phyloP scores from a whole-genome alignment of 352 stramenopile genomes.

The Phytopythium chamaehyphon region DNA sequence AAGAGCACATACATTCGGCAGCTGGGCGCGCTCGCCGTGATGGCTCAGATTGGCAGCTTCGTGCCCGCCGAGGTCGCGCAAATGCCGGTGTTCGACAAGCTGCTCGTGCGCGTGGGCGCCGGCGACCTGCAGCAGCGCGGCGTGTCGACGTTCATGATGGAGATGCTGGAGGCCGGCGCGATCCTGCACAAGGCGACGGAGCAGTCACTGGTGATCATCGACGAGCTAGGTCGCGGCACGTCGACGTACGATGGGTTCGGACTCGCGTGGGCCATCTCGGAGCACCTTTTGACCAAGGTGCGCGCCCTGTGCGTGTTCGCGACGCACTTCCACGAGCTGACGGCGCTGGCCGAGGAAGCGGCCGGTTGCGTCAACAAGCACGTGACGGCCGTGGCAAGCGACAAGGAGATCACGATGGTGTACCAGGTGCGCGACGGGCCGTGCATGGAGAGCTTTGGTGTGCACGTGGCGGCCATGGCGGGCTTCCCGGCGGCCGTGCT shows the following conservation, averaged over 20 bases:
- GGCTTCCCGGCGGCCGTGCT: constrained; percentile 94
- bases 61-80: constrained; percentile 91
- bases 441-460: constrained; percentile 98
- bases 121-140: constrained; percentile 96
- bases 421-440: constrained; percentile 92
- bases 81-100: constrained; percentile 94
- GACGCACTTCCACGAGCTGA: constrained; percentile 99
- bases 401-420: constrained; percentile 88
- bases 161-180: constrained; percentile 98
- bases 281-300: constrained; percentile 95
- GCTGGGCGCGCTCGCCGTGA: constrained; percentile 93
- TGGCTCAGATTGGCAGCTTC: constrained; percentile 97
- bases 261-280: constrained; percentile 97
- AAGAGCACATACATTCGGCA: constrained; percentile 99
- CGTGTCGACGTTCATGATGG: constrained; percentile 99
- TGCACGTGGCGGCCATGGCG: constrained; percentile 97
- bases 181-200: constrained; percentile 95
- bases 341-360: constrained; percentile 83
- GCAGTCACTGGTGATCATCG: constrained; percentile 97
- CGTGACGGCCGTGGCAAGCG: constrained; percentile 88
- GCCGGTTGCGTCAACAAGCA: constrained; percentile 94
- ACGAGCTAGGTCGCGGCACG: constrained; percentile 98
- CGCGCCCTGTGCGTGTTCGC: constrained; percentile 91
- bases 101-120: constrained; percentile 96
- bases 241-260: constrained; percentile 98